phyloP scores from a whole-genome alignment of 495 filamentous ascomycete species.

The Bathelium albidoporum region DNA sequence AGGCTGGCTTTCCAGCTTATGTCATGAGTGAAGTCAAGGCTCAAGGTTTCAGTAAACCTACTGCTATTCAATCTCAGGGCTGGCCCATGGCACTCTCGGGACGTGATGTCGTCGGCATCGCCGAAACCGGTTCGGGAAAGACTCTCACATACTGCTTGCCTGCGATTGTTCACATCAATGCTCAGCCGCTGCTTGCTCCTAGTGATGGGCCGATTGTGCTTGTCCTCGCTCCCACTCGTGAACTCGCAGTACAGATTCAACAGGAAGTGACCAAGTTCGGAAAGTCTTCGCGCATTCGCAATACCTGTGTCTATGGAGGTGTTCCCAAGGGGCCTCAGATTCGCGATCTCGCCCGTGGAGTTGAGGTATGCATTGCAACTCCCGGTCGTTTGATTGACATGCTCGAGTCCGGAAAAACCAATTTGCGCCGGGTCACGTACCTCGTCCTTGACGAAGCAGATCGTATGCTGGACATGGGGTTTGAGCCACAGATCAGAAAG shows the following conservation, averaged over 20 bases:
- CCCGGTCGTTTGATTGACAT: slow-evolving; percentile 97
- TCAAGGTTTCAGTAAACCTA: slow-evolving; percentile 85
- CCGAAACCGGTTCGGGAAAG: slow-evolving; percentile 98
- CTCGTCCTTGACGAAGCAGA: slow-evolving; percentile 84
- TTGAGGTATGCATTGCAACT: slow-evolving; percentile 90
- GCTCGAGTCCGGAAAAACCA: slow-evolving; percentile 94
- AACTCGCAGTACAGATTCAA: slow-evolving; percentile 97
- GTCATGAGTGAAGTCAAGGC: slow-evolving; percentile 98
- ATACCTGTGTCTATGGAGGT: slow-evolving; percentile 98
- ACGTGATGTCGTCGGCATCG: slow-evolving; percentile 98
- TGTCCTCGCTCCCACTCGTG: slow-evolving; percentile 89
- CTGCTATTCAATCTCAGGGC: slow-evolving; percentile 93
- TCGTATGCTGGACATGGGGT: slow-evolving; percentile 88
- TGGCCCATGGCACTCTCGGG: slow-evolving; percentile 99
- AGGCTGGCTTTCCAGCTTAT: slow-evolving; percentile 92
- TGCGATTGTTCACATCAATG: slow-evolving; percentile 98
- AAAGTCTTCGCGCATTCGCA: slow-evolving; percentile 94
- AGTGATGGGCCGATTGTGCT: slow-evolving; percentile 96
- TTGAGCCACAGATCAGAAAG: slow-evolving; percentile 84
- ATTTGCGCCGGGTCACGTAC: slow-evolving; percentile 94
- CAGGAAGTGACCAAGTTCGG: slow-evolving; percentile 92
- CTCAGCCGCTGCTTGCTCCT: slow-evolving; percentile 91
- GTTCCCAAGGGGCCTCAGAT: slow-evolving; percentile 96
- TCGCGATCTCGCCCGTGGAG: slow-evolving; percentile 77
- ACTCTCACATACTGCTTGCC: slow-evolving; percentile 97